Base-by-base conservation (phyloP, 768 basidiomycete genomes). In the Termitomyces sp. region DNA sequence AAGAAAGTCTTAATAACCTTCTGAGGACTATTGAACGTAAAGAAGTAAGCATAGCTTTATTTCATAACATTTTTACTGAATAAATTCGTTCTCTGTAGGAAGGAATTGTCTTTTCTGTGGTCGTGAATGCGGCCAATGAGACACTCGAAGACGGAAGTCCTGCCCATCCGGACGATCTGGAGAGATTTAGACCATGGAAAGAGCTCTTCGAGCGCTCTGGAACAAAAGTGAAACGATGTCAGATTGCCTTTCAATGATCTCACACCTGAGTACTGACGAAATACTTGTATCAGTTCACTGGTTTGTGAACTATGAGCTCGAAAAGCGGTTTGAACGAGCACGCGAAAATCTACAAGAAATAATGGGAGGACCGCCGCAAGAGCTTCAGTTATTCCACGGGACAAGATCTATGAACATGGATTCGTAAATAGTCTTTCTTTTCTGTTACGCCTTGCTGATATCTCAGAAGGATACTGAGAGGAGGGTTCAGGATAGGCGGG, bases 101-200 rank as follows among this genome's bases (percentile, higher is more conserved):
- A n/a, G n/a, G n/a, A n/a, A n/a, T n/a, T n/a, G 42, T 22, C 40
- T 22, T 43, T 32, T 47, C 27, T 16, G 16, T n/a, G n/a, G 39
- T 49, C 4, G 53, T 54, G 10, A 45, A 45, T 34, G 53, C 30
- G 53, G n/a, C 30, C 26, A 20, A 34, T 34, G 42, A 45, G 49
- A 42, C 48, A 57, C 33, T 40, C n/a, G n/a, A n/a, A n/a, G n/a
- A n/a, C n/a, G n/a, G 49, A n/a, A 57, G 56, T 50, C 56, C 49
- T 33, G 48, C 48, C 32, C 49, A 57, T 26, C 56, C 33, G 4
- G 48, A 57, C 16, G 49, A 50, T 51, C 14, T 51, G 10, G 49
- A 57, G 24, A 52, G 56, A 44, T 37, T 51, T 37, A 14, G 33
- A n/a, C 56, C 40, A 57, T n/a, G n/a, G n/a, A n/a, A 57, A 36